Percentiles rank a stretch among this genome's conserved stretches.
Evolutionary conservation across 2,329 filamentous ascomycete species (phyloP).

Genomic region (Cordyceps militaris): DNA sequence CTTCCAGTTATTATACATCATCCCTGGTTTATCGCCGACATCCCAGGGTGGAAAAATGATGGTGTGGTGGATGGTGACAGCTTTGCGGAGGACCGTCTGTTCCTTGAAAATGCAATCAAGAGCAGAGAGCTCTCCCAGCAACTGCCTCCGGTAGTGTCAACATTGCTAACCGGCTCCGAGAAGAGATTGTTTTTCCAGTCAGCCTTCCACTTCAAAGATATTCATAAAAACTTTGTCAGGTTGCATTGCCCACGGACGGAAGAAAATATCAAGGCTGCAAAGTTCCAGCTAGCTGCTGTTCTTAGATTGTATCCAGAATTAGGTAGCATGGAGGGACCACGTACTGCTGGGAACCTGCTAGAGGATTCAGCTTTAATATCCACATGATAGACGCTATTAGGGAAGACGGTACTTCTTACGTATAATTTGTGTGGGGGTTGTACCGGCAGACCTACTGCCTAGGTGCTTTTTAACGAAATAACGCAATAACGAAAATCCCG

Average conservation of each 20-base stretch:
- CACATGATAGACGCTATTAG: too few species aligned
- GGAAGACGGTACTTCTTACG: too few species aligned
- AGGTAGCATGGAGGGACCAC: not conserved
- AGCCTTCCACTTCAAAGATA: conserved; percentile 1
- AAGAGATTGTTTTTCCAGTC: conserved; percentile 8
- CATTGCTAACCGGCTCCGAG: not conserved
- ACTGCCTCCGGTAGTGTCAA: not conserved
- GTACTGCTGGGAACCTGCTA: not conserved
- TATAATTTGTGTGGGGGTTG: too few species aligned
- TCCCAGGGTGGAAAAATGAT: conserved; percentile 3
- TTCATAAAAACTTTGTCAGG: conserved; percentile 3
- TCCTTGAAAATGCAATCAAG: conserved; percentile 2
- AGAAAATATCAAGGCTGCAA: not conserved
- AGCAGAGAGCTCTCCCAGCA: not conserved
- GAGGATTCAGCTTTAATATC: too few species aligned
- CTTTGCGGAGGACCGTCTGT: not conserved
- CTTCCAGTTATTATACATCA: conserved; percentile 4
- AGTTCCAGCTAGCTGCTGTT: not conserved
- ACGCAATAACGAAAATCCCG: too few species aligned
- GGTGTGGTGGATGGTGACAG: not conserved
- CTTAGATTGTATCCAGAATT: not conserved
- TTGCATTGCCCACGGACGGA: not conserved
- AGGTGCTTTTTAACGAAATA: too few species aligned
- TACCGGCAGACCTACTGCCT: too few species aligned
- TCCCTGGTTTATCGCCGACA: conserved; percentile 5